phyloP scores from a whole-genome alignment of 306 rosid genomes.

The Neltuma alba region DNA sequence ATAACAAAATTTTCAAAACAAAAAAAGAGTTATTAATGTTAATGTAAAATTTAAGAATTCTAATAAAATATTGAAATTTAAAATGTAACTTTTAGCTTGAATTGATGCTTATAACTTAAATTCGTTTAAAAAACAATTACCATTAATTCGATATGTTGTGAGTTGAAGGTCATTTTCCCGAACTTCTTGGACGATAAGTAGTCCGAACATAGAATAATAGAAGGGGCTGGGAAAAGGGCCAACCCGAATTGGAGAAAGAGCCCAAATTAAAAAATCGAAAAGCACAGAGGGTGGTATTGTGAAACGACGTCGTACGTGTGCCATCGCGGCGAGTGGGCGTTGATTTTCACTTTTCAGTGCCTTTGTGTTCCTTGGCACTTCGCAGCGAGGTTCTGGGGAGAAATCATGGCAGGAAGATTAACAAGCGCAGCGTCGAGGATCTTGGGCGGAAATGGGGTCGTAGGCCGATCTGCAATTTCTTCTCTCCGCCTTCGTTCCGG shows the following conservation, averaged over 20 bases:
- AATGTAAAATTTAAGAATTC: too few species aligned
- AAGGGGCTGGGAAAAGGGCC: not conserved
- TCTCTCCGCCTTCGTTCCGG: slow-evolving; percentile 85
- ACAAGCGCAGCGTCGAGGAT: slow-evolving; percentile 69
- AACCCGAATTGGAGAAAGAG: not conserved
- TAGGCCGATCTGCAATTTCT: slow-evolving; percentile 67
- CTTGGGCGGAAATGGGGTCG: slow-evolving; percentile 85
- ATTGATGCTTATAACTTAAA: too few species aligned
- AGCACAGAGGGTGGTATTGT: not conserved
- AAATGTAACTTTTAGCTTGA: too few species aligned
- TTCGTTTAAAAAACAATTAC: too few species aligned
- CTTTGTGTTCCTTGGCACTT: not conserved
- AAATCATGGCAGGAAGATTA: slow-evolving; percentile 77
- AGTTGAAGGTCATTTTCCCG: too few species aligned
- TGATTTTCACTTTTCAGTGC: not conserved
- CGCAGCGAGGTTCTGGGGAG: not conserved
- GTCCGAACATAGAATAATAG: too few species aligned
- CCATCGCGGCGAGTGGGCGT: not conserved
- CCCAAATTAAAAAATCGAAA: not conserved
- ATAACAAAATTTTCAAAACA: too few species aligned
- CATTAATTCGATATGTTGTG: too few species aligned
- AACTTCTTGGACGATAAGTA: too few species aligned
- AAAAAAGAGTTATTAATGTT: too few species aligned
- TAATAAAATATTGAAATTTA: too few species aligned
- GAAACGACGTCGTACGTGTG: slow-evolving; percentile 36